Evolutionary conservation across 495 filamentous ascomycete species (phyloP).

Genomic region (Poronia punctata): DNA sequence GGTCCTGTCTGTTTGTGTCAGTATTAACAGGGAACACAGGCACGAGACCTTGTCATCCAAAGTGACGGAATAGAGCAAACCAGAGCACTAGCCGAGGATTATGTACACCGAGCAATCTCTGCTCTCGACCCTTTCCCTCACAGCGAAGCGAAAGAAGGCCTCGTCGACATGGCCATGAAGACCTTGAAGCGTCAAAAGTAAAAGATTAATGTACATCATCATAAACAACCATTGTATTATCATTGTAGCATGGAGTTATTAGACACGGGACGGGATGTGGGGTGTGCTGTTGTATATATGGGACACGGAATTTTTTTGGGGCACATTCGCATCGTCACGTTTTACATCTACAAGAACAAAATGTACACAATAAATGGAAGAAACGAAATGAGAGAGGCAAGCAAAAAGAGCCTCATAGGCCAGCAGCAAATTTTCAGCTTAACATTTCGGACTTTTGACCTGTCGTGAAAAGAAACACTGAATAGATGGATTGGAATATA

Average conservation of each 20-base stretch:
- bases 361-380: constrained; percentile 4
- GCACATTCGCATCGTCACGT: constrained; percentile 1
- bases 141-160: constrained; percentile 82
- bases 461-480: too few relatives aligned
- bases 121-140: constrained; percentile 79
- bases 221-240: constrained; percentile 1
- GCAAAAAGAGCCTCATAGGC: too few relatives aligned
- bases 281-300: constrained; percentile 11
- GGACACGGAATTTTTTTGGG: not conserved
- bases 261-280: too few relatives aligned
- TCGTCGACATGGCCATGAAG: constrained; percentile 90
- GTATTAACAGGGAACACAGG: constrained; percentile 42
- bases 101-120: constrained; percentile 77
- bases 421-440: too few relatives aligned
- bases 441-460: too few relatives aligned
- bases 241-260: constrained; percentile 6
- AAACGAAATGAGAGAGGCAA: too few relatives aligned
- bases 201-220: constrained; percentile 8
- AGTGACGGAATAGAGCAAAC: constrained; percentile 90
- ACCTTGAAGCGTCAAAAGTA: constrained; percentile 85
- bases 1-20: not conserved
- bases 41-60: constrained; percentile 70
- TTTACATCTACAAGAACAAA: constrained; percentile 1
- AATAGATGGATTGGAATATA: too few relatives aligned
- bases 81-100: constrained; percentile 78